Conservation (phyloP, 805 yeast species). For the Cyberlindnera galapagoensis region DNA sequence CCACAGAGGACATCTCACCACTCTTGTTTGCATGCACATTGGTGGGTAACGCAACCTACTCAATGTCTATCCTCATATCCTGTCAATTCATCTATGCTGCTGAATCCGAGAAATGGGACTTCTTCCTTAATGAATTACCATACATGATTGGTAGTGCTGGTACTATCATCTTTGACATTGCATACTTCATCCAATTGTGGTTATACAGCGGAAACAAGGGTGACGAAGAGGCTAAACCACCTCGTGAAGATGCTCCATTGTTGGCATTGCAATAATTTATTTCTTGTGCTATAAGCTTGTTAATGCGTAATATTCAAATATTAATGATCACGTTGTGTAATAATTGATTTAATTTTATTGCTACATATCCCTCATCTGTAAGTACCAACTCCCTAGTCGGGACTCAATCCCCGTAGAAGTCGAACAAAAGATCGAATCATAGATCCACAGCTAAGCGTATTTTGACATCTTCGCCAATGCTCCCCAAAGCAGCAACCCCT, state of each 20-base stretch:
- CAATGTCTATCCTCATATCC: conserved; percentile 65
- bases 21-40: conserved; percentile 73
- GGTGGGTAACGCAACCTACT: conserved; percentile 70
- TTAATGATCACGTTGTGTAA: no score
- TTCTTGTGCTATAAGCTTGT: no score
- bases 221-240: conserved; percentile 13
- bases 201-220: conserved; percentile 20
- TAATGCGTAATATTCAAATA: no score
- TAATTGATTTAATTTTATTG: not conserved
- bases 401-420: no score
- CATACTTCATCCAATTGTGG: conserved; percentile 59
- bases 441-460: no score
- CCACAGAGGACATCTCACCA: conserved; percentile 84
- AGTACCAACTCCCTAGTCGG: not conserved
- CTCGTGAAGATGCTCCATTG: no score
- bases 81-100: conserved; percentile 37
- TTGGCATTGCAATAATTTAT: no score
- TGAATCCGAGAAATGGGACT: conserved; percentile 33
- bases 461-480: no score
- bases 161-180: conserved; percentile 69
- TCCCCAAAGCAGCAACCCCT: no score
- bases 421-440: no score
- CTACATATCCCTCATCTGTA: not conserved
- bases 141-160: conserved; percentile 83
- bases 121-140: conserved; percentile 67